Evolutionary conservation across 1,284 basidiomycete genomes (phyloP), one percentile per base, ranked within the genome.

Genomic region (Vanrija pseudolonga): DNA sequence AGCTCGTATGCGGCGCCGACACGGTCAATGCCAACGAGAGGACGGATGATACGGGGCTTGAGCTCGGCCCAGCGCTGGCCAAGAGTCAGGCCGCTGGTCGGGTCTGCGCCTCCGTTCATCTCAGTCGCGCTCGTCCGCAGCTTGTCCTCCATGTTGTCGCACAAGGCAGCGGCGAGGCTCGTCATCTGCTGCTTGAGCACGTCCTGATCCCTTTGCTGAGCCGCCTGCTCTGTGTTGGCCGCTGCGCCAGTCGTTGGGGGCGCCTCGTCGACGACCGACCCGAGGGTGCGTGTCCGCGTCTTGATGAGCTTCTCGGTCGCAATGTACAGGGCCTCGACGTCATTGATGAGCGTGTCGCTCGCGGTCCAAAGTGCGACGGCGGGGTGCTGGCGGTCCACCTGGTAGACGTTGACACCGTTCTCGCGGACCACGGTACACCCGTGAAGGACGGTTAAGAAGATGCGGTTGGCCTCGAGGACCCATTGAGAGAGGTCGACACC

Each of bases 331-430:
- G 82, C 81, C 42, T 88, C 80, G 3, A 90, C 76, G 22, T 85
- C 80, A 46, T 89, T 85, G 51, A 96, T 83, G 44, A 89, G 74
- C 0, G 73, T 7, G 82, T 79, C 61, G 80, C 80, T 69, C 85
- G 74, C 90, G 3, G 91, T 90, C 95, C 95, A 98, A 1, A 90
- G 84, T 61, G 87, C 84, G 78, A 86, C 84, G 0, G 63, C 51
- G 1, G 85, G 85, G 32, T 81, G 77, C 14, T 63, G 55, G 0
- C 66, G 53, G 47, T 84, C 80, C 47, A 97, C 79, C 23, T 88
- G 89, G 70, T 98, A 98, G 6, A 87, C 80, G 4, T 80, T 80
- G 4, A 81, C 69, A 60, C 88, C 86, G 60, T 86, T 84, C 45
- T 84, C 81, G 32, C 92, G 84, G 68, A 88, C 90, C 40, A 84